Conservation (phyloP, 2,329 filamentous ascomycete genomes). For the Trichophyton equinum region DNA sequence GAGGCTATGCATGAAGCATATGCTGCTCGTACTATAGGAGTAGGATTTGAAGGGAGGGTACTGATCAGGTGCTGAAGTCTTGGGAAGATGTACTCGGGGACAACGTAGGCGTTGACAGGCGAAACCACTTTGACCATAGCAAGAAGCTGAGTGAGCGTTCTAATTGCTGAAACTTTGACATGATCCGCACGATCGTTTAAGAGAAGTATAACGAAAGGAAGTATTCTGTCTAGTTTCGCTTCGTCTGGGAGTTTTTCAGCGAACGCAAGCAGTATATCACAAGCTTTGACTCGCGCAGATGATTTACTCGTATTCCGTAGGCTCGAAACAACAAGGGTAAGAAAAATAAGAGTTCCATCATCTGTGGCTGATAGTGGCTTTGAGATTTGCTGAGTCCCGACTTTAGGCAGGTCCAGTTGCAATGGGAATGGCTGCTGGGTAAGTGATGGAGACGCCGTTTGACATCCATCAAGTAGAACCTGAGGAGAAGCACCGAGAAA, state of each 20-base stretch:
- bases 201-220: slow-evolving; percentile 77
- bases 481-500: slow-evolving; percentile 66
- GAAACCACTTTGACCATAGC: slow-evolving; percentile 82
- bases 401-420: slow-evolving; percentile 73
- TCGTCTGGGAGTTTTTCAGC: slow-evolving; percentile 86
- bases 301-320: slow-evolving; percentile 79
- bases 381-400: slow-evolving; percentile 54
- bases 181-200: slow-evolving; percentile 71
- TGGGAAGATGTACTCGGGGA: slow-evolving; percentile 53
- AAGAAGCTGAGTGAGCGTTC: slow-evolving; percentile 77
- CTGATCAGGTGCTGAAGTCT: slow-evolving; percentile 46
- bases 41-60: slow-evolving; percentile 44
- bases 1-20: slow-evolving; percentile 89
- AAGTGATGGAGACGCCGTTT: slow-evolving; percentile 22
- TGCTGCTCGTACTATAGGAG: slow-evolving; percentile 66
- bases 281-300: slow-evolving; percentile 75
- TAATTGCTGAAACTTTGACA: slow-evolving; percentile 72
- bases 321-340: slow-evolving; percentile 79
- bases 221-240: slow-evolving; percentile 81
- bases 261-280: slow-evolving; percentile 84
- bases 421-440: slow-evolving; percentile 48
- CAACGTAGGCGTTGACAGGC: slow-evolving; percentile 54
- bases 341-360: slow-evolving; percentile 83
- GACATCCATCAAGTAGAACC: slow-evolving; percentile 22
- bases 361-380: slow-evolving; percentile 53